These are phyloP conservation scores for Letharia lupina DNA, from an alignment of 495 filamentous ascomycete genomes.

Conservation along the genomic window DNA sequence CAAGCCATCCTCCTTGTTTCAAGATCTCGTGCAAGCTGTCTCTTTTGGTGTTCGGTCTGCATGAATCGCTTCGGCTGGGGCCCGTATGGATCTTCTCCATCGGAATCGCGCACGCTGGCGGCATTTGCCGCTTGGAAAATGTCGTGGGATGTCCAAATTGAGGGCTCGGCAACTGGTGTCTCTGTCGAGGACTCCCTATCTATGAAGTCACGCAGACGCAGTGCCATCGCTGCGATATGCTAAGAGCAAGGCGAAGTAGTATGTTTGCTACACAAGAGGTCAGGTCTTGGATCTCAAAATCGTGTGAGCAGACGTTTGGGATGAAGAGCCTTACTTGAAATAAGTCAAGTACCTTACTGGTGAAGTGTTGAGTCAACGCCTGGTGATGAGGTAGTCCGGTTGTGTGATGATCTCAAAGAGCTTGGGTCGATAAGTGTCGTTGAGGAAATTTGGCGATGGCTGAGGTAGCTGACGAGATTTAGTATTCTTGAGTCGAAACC, in stretches of 20 bases:
- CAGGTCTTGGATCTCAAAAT: neutral
- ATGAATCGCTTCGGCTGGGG: conserved; percentile 4
- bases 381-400: neutral
- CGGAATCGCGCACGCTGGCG: neutral
- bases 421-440: neutral
- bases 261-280: neutral
- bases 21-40: neutral
- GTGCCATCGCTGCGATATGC: neutral
- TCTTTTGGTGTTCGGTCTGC: neutral
- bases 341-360: neutral
- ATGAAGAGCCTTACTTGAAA: neutral
- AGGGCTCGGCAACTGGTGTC: neutral
- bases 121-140: neutral
- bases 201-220: no score
- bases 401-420: neutral
- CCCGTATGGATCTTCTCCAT: neutral
- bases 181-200: neutral
- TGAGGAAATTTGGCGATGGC: neutral
- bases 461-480: neutral
- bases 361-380: neutral
- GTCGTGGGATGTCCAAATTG: neutral
- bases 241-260: neutral
- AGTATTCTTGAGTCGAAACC: neutral
- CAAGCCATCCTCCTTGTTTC: neutral
- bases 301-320: neutral